These are phyloP conservation scores for Zymoseptoria pseudotritici DNA, from an alignment of 2,329 filamentous ascomycete genomes.

Conservation along the genomic window DNA sequence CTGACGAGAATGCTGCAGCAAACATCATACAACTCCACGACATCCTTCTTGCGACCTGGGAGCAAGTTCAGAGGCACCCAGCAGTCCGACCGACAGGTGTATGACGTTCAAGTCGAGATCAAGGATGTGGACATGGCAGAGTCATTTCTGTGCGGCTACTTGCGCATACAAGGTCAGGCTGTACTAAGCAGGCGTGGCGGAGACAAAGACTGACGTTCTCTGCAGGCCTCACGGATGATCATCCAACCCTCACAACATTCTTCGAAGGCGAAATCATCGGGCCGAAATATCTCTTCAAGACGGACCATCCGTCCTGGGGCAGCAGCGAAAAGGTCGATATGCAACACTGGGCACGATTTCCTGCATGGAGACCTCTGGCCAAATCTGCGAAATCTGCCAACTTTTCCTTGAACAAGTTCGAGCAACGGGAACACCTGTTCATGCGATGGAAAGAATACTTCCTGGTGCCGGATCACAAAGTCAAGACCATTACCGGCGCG, in stretches of 20 bases:
- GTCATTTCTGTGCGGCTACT: slow-evolving; percentile 88
- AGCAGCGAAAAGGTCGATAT: slow-evolving; percentile 86
- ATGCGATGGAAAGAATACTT: slow-evolving; percentile 99
- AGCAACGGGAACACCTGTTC: slow-evolving; percentile 81
- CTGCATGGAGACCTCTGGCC: slow-evolving; percentile 71
- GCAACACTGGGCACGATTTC: slow-evolving; percentile 87
- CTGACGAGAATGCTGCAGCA: slow-evolving; percentile 42
- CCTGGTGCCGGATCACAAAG: slow-evolving; percentile 86
- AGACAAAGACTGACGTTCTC: slow-evolving; percentile 7
- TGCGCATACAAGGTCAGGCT: slow-evolving; percentile 79
- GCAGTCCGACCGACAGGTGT: slow-evolving; percentile 84
- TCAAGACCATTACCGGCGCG: slow-evolving; percentile 82
- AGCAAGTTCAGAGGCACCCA: slow-evolving; percentile 87
- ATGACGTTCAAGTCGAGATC: slow-evolving; percentile 94
- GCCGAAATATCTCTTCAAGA: slow-evolving; percentile 87
- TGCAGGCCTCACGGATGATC: slow-evolving; percentile 82
- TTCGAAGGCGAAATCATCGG: slow-evolving; percentile 98
- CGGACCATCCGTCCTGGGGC: slow-evolving; percentile 83
- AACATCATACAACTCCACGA: slow-evolving; percentile 66
- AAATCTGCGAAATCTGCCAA: slow-evolving; percentile 53
- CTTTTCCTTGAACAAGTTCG: slow-evolving; percentile 59
- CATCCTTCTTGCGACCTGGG: slow-evolving; percentile 76
- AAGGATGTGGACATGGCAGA: slow-evolving; percentile 93
- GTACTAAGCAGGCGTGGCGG: background rate
- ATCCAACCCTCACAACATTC: slow-evolving; percentile 94